These are phyloP conservation scores for Xylaria sp. DNA, from an alignment of 2,329 filamentous ascomycete genomes.

Conservation along the genomic window DNA sequence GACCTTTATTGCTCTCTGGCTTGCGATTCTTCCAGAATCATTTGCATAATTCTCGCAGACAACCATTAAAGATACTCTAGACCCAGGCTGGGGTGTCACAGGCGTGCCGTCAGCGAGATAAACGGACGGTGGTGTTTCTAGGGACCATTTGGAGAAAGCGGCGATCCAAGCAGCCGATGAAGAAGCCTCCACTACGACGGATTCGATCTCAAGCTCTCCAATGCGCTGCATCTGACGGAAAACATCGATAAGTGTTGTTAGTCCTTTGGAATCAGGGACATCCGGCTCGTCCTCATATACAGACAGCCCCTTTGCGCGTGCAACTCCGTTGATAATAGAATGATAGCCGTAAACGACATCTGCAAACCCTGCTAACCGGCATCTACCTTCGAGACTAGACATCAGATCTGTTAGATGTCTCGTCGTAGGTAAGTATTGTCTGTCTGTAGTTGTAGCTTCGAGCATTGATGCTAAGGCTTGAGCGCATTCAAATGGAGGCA, in stretches of 20 bases:
- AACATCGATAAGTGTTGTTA: neutral
- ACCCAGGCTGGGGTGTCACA: neutral
- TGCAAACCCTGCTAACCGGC: constrained; percentile 1
- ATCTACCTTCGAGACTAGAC: constrained; percentile 5
- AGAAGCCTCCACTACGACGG: neutral
- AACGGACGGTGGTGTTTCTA: constrained; percentile 1
- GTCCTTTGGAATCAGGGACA: neutral
- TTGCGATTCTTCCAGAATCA: too few species aligned
- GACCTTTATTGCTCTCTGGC: neutral
- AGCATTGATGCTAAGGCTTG: neutral
- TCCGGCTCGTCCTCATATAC: neutral
- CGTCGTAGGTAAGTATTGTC: constrained; percentile 1
- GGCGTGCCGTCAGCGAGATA: constrained; percentile 5
- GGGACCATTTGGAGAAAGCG: constrained; percentile 1
- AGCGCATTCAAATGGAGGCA: neutral
- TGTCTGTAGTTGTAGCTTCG: neutral
- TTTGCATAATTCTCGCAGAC: too few species aligned
- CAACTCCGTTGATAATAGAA: neutral
- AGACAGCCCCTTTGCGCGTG: neutral
- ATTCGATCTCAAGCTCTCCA: neutral
- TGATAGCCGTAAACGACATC: constrained; percentile 2
- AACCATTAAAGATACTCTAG: neutral
- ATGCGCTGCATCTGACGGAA: neutral
- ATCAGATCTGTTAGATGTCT: neutral
- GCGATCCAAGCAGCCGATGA: constrained; percentile 4